phyloP scores from a whole-genome alignment of 2,329 filamentous ascomycete genomes.

The Calonectria fujianensis region DNA sequence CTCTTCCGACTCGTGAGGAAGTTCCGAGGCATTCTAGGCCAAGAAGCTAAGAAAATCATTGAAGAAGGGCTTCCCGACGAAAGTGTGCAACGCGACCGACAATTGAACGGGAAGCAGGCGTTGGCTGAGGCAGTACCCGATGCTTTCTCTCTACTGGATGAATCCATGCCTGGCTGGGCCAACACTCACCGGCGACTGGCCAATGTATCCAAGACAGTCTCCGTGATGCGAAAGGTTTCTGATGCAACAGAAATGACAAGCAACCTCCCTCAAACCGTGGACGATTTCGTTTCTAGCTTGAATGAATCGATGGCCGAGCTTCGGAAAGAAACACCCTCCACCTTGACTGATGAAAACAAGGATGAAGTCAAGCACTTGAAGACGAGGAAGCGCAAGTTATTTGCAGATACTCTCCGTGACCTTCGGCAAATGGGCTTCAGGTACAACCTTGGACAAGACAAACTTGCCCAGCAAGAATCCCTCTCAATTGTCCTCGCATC shows the following conservation, averaged over 20 bases:
- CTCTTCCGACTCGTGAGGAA: slow-evolving; percentile 94
- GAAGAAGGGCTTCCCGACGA: slow-evolving; percentile 76
- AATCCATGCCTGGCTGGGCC: slow-evolving; percentile 61
- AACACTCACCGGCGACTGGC: slow-evolving; percentile 78
- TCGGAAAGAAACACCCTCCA: slow-evolving; percentile 86
- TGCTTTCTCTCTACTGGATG: slow-evolving; percentile 49
- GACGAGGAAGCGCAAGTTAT: slow-evolving; percentile 90
- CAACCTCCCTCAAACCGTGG: slow-evolving; percentile 76
- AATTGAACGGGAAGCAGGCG: slow-evolving; percentile 18
- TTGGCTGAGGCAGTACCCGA: slow-evolving; percentile 38
- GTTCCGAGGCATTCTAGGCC: slow-evolving; percentile 86
- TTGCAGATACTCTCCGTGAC: slow-evolving; percentile 89
- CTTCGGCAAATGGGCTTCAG: slow-evolving; percentile 93
- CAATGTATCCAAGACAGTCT: slow-evolving; percentile 81
- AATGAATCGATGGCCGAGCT: slow-evolving; percentile 82
- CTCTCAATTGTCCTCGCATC: slow-evolving; percentile 81
- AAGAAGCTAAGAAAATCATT: slow-evolving; percentile 82
- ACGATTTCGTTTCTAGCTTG: slow-evolving; percentile 81
- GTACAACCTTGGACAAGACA: slow-evolving; percentile 84
- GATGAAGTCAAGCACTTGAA: slow-evolving; percentile 91
- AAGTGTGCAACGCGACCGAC: slow-evolving; percentile 47
- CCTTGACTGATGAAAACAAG: slow-evolving; percentile 92
- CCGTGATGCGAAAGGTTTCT: slow-evolving; percentile 82
- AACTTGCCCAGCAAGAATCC: slow-evolving; percentile 83
- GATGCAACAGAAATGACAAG: slow-evolving; percentile 70